These are phyloP conservation scores for Closterium sp. DNA, from an alignment of 139 green algal genomes.

Conservation along the genomic window DNA sequence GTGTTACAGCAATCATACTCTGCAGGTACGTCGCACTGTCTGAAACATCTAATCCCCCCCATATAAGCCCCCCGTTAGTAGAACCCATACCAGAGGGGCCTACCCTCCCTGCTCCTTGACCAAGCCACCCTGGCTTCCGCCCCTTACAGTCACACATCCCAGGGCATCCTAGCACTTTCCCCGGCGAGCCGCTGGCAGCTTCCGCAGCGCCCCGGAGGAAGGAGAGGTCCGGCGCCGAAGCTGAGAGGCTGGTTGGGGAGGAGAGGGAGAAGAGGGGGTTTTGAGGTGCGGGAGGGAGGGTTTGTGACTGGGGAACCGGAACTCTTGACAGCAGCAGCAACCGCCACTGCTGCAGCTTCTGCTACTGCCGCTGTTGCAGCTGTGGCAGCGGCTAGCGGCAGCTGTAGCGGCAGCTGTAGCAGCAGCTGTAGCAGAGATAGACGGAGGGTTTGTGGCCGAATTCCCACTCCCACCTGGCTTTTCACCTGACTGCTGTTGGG, in stretches of 20 bases:
- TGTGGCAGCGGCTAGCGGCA: too few relatives aligned
- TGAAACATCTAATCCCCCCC: neutral
- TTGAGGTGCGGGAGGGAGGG: neutral
- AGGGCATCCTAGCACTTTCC: neutral
- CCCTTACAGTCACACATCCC: neutral
- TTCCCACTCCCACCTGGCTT: neutral
- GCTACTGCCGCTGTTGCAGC: neutral
- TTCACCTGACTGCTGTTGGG: neutral
- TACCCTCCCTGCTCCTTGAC: neutral
- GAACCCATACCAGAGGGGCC: neutral
- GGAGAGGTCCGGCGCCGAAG: neutral
- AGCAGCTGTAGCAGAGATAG: neutral
- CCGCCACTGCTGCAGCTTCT: neutral
- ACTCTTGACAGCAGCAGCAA: neutral
- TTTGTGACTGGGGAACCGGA: neutral
- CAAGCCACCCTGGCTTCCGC: neutral
- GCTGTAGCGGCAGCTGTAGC: neutral
- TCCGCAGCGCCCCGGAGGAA: neutral
- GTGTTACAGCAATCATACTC: conserved; percentile 30
- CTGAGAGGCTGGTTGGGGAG: neutral
- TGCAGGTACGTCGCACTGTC: conserved; percentile 33
- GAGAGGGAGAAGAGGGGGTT: neutral
- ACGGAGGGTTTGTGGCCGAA: neutral
- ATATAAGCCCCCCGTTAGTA: neutral
- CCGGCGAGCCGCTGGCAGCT: neutral